A percentile compares a stretch with the other conserved stretches of the same genome.
Conservation (phyloP, 2,329 filamentous ascomycete species). For the Pseudogymnoascus sp. region DNA sequence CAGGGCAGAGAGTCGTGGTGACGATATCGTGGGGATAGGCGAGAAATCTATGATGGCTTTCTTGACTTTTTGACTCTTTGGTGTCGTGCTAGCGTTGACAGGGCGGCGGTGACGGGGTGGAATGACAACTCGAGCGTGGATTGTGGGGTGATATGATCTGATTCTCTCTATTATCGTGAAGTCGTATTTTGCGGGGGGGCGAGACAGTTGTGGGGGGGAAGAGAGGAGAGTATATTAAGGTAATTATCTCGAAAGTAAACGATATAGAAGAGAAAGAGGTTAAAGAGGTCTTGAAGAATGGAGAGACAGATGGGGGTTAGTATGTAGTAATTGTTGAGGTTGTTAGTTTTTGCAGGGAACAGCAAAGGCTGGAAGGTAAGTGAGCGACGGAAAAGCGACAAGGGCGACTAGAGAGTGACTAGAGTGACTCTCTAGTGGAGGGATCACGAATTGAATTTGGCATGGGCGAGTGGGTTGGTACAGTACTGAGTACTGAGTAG, state of each 20-base stretch:
- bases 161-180: neutral
- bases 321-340: neutral
- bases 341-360: neutral
- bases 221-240: neutral
- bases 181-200: neutral
- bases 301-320: neutral
- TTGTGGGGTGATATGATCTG: neutral
- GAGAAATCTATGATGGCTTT: neutral
- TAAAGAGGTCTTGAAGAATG: neutral
- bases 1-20: neutral
- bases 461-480: neutral
- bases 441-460: neutral
- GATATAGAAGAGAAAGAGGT: neutral
- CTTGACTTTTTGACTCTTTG: neutral
- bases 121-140: neutral
- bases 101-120: neutral
- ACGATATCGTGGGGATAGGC: neutral
- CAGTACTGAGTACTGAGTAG: neutral
- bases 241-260: neutral
- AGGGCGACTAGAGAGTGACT: too few relatives aligned
- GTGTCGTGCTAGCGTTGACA: neutral
- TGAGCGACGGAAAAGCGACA: neutral
- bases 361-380: neutral
- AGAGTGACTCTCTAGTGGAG: neutral
- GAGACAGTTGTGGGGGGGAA: neutral